Evolutionary conservation across 305 asterid species (phyloP).

Genomic region (Salvia sclarea): DNA sequence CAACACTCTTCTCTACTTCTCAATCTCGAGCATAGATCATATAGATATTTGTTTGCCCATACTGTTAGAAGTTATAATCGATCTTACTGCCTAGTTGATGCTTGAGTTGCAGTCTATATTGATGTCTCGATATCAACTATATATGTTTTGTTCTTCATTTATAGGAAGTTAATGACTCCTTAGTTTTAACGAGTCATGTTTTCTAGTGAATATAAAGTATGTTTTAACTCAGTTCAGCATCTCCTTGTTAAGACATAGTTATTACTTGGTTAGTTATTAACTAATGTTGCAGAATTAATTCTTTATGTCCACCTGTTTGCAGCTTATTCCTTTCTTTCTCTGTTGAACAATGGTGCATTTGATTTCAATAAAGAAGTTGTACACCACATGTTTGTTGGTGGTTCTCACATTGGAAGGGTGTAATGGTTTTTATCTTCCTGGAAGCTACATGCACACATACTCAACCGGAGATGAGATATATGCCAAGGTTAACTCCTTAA

Average conservation of each 20-base stretch:
- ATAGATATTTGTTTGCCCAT: too few relatives aligned
- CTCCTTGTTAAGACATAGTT: not conserved
- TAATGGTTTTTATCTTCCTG: constrained; percentile 75
- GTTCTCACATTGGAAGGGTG: constrained; percentile 42
- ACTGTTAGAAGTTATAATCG: too few relatives aligned
- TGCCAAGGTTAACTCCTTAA: constrained; percentile 66
- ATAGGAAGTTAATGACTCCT: not conserved
- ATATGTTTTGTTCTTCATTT: not conserved
- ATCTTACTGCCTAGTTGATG: too few relatives aligned
- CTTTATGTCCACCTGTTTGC: constrained; percentile 23
- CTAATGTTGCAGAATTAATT: constrained; percentile 34
- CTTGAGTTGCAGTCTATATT: too few relatives aligned
- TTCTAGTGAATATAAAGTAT: not conserved
- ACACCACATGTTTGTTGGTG: constrained; percentile 39
- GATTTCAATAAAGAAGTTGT: constrained; percentile 46
- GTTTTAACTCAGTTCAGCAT: not conserved
- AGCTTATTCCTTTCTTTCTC: constrained; percentile 29
- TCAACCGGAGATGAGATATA: constrained; percentile 47
- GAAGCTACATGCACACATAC: constrained; percentile 74
- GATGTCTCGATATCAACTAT: not conserved
- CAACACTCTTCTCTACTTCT: not conserved
- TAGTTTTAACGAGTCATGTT: not conserved
- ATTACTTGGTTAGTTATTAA: not conserved
- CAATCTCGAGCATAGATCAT: not conserved
- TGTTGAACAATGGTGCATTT: constrained; percentile 52